Percentiles rank a stretch among this genome's conserved stretches.
These are phyloP conservation scores for Datisca glomerata DNA, from an alignment of 306 rosid genomes.

Conservation along the genomic window DNA sequence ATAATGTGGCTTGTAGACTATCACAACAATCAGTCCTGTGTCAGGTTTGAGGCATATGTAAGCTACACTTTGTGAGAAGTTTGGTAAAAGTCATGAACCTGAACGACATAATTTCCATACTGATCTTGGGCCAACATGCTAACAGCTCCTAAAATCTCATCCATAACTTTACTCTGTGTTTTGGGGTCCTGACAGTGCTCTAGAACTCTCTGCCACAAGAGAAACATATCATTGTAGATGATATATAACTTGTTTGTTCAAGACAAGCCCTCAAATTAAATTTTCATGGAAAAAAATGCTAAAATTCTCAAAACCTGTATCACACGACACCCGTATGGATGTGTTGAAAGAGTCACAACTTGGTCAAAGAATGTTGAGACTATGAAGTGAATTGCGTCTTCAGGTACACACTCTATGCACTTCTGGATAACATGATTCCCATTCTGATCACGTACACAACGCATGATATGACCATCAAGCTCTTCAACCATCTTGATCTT, in stretches of 20 bases:
- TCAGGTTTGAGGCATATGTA: too few species aligned
- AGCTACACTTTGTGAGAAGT: too few species aligned
- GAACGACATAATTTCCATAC: slow-evolving; percentile 87
- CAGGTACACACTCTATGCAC: slow-evolving; percentile 89
- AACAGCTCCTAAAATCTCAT: slow-evolving; percentile 78
- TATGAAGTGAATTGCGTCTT: slow-evolving; percentile 54
- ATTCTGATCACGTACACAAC: slow-evolving; percentile 94
- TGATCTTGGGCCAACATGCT: slow-evolving; percentile 90
- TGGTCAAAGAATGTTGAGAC: slow-evolving; percentile 3
- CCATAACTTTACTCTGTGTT: slow-evolving; percentile 72
- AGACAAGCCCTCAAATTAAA: too few species aligned
- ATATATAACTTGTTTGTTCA: not conserved
- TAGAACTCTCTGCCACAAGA: slow-evolving; percentile 56
- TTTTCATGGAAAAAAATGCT: not conserved
- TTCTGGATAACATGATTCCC: slow-evolving; percentile 93
- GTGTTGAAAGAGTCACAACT: slow-evolving; percentile 1
- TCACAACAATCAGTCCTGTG: too few species aligned
- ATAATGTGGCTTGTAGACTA: too few species aligned
- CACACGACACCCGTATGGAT: slow-evolving; percentile 6
- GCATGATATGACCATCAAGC: slow-evolving; percentile 83
- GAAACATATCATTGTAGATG: slow-evolving; percentile 3
- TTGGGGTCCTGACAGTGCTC: slow-evolving; percentile 57
- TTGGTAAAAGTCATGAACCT: slow-evolving; percentile 40
- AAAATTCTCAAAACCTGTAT: slow-evolving; percentile 41
- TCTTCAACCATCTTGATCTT: slow-evolving; percentile 79